phyloP scores from a whole-genome alignment of 1,284 basidiomycete species.

The Trametes hirsuta region DNA sequence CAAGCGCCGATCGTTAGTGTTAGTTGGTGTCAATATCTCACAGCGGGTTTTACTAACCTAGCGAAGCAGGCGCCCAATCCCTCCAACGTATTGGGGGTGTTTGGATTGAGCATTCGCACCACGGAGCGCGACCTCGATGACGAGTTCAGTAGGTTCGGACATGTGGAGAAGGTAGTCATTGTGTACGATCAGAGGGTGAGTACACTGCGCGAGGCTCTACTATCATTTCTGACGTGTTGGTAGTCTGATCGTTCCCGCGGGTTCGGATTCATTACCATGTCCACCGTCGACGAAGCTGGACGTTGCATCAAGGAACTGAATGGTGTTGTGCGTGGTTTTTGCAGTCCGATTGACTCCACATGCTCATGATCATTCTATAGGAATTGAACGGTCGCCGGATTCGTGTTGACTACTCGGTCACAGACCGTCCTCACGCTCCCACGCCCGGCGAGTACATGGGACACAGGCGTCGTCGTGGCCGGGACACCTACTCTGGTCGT shows the following conservation, averaged over 20 bases:
- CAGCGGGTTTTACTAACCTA: conserved; percentile 39
- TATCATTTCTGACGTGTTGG: conserved; percentile 18
- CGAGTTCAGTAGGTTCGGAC: conserved; percentile 88
- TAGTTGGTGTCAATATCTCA: conserved; percentile 12
- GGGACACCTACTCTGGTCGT: conserved; percentile 57
- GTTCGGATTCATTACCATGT: conserved; percentile 98
- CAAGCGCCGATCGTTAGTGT: conserved; percentile 75
- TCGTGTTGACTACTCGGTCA: conserved; percentile 96
- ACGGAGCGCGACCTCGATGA: conserved; percentile 93
- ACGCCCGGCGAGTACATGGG: conserved; percentile 99
- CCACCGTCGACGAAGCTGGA: conserved; percentile 82
- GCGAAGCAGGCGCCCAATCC: conserved; percentile 78
- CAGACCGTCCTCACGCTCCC: conserved; percentile 90
- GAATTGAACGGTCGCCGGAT: conserved; percentile 95
- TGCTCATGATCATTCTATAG: conserved; percentile 46
- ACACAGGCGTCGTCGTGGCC: conserved; percentile 73
- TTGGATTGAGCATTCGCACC: conserved; percentile 94
- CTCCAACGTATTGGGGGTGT: conserved; percentile 91
- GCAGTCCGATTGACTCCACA: not conserved
- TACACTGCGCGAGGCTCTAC: not conserved
- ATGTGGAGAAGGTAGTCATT: conserved; percentile 94
- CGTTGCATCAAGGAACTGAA: conserved; percentile 91
- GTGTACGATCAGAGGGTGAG: conserved; percentile 98
- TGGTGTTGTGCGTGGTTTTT: conserved; percentile 70
- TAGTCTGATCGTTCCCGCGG: conserved; percentile 96